A percentile compares a stretch with the other conserved stretches of the same genome.
phyloP scores from a whole-genome alignment of 495 filamentous ascomycete genomes.

The Hypoxylon cercidicola region DNA sequence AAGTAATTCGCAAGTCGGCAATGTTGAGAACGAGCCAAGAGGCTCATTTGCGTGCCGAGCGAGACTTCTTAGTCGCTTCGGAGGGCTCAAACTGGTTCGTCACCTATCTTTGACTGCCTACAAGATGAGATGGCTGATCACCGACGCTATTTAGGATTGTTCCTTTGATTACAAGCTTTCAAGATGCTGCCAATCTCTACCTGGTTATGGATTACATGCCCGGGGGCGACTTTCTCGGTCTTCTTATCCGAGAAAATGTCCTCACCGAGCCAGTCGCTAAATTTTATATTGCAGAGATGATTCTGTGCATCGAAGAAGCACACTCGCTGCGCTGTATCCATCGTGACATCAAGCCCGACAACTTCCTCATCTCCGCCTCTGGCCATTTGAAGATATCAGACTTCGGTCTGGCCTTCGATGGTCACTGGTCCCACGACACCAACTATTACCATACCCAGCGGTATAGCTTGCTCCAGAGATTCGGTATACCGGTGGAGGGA shows the following conservation, averaged over 20 bases:
- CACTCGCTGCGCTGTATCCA: conserved; percentile 91
- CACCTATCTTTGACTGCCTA: neutral
- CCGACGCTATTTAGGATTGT: conserved; percentile 67
- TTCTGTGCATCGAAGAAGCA: conserved; percentile 91
- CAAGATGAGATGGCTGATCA: neutral
- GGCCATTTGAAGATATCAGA: conserved; percentile 96
- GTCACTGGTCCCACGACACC: conserved; percentile 92
- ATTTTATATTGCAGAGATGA: conserved; percentile 95
- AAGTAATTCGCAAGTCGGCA: conserved; percentile 89
- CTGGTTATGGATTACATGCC: conserved; percentile 98
- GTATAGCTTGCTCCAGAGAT: conserved; percentile 75
- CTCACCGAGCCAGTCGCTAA: conserved; percentile 79
- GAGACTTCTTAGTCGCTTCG: conserved; percentile 88
- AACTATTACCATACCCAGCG: conserved; percentile 84
- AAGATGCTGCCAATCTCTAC: conserved; percentile 84
- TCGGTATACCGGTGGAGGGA: conserved; percentile 78
- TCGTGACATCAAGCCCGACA: conserved; percentile 95
- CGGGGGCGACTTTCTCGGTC: conserved; percentile 89
- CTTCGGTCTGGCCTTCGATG: conserved; percentile 93
- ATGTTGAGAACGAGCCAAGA: conserved; percentile 93
- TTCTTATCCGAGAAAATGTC: conserved; percentile 83
- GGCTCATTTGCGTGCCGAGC: conserved; percentile 88
- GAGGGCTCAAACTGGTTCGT: conserved; percentile 79
- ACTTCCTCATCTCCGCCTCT: conserved; percentile 87
- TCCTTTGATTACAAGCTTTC: conserved; percentile 86